Conservation (phyloP, 768 basidiomycete species). For the Mycena leptocephala region DNA sequence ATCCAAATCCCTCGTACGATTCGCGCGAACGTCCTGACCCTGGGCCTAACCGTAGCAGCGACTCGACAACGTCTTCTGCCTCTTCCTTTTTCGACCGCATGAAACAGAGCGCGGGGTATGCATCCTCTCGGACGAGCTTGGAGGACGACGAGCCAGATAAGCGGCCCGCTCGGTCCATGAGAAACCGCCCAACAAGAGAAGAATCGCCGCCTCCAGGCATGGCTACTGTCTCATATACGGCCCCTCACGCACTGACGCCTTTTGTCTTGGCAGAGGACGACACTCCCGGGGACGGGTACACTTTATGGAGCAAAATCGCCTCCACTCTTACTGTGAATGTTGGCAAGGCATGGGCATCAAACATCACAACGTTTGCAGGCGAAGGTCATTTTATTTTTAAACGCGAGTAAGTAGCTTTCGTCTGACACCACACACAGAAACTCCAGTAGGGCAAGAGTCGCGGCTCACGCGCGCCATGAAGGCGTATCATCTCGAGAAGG, state of each 20-base stretch:
- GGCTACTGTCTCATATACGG: not conserved
- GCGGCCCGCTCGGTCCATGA: constrained; percentile 13
- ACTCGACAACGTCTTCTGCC: constrained; percentile 32
- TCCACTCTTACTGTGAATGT: constrained; percentile 71
- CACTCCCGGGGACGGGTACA: constrained; percentile 55
- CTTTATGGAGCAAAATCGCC: constrained; percentile 74
- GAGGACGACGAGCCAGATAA: constrained; percentile 53
- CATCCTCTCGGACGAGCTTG: constrained; percentile 62
- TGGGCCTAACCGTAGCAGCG: constrained; percentile 32
- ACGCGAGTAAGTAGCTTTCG: not conserved
- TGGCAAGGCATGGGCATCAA: constrained; percentile 69
- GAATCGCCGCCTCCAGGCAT: constrained; percentile 30
- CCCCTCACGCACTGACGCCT: not conserved
- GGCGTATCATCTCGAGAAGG: constrained; percentile 76
- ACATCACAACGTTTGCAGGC: constrained; percentile 56
- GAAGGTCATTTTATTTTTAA: constrained; percentile 56
- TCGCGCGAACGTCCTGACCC: constrained; percentile 32
- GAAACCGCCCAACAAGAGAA: constrained; percentile 19
- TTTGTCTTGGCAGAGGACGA: constrained; percentile 21
- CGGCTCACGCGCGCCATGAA: constrained; percentile 78
- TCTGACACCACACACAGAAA: constrained; percentile 49
- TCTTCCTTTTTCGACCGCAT: constrained; percentile 58
- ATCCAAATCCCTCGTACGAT: constrained; percentile 22
- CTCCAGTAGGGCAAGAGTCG: constrained; percentile 71
- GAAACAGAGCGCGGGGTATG: constrained; percentile 48